These are phyloP conservation scores for Ambrosiella beaveri DNA, from an alignment of 2,329 filamentous ascomycete species.

Conservation along the genomic window DNA sequence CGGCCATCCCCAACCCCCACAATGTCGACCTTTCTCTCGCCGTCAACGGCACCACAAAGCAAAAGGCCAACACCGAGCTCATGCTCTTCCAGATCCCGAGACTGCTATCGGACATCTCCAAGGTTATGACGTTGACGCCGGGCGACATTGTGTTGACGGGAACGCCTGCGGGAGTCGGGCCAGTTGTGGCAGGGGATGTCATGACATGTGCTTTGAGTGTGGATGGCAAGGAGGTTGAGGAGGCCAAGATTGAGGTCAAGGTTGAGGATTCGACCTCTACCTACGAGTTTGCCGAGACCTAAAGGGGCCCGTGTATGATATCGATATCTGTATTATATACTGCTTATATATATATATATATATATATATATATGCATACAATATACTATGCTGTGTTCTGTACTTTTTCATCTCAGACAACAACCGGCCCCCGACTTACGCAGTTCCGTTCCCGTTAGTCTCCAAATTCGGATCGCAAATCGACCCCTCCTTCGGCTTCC, in stretches of 20 bases:
- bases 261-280: constrained; percentile 64
- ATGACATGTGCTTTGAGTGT: constrained; percentile 73
- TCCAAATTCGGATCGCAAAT: constrained; percentile 41
- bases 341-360: not conserved
- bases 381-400: not conserved
- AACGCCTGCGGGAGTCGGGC: constrained; percentile 87
- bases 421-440: no score
- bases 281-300: constrained; percentile 64
- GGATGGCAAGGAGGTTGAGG: constrained; percentile 64
- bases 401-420: not conserved
- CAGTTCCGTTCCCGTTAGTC: not conserved
- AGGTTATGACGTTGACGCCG: constrained; percentile 82
- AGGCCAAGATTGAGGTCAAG: constrained; percentile 66
- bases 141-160: constrained; percentile 94
- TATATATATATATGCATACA: not conserved
- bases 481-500: constrained; percentile 42
- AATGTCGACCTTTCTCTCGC: constrained; percentile 70
- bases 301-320: constrained; percentile 14
- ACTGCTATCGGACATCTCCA: constrained; percentile 77
- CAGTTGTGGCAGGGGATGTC: constrained; percentile 68
- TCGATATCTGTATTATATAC: constrained; percentile 1
- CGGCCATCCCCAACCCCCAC: constrained; percentile 69
- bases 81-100: constrained; percentile 88
- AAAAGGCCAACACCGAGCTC: constrained; percentile 76
- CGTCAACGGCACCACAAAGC: constrained; percentile 63